Base-by-base conservation (phyloP, 2,329 filamentous ascomycete species). In the Aspergillus sp. region DNA sequence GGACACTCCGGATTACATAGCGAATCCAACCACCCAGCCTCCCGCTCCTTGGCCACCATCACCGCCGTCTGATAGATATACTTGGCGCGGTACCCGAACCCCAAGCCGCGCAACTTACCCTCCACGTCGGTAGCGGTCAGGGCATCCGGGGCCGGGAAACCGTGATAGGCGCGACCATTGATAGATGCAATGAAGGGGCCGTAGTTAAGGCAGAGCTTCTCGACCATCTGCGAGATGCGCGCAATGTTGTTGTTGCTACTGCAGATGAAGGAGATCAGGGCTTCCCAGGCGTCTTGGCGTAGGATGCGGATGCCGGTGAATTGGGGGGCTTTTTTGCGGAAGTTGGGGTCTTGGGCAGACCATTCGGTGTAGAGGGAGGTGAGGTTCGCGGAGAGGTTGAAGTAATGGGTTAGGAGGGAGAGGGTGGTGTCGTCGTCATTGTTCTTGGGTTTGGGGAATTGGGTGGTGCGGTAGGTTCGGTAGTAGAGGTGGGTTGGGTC, bases 171-270 rank as follows among this genome's bases (percentile, higher is more conserved):
- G 56, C 89, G 85, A 36, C 86, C 85, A 28, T 87, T 88, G 56
- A 97, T 75, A 45, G 87, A 82, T 1, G 86, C 91, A 57, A 98
- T 85, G 4, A 91, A 80, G 0, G 88, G 85, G 0, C 95, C 95
- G 70, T 97, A 99, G 70, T 96, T 85, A 28, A 85, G 76, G 74
- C 96, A 99, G 12, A 99, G 81, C 69, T 97, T 98, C 68, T 96
- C 88, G 21, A 94, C 92, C 95, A 99, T 99, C 77, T 96, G 91
- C 5, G 91, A 94, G 74, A 99, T 99, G 41, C 95, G 87, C 2
- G 89, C 85, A 62, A 99, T 99, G 74, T 99, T 97, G 79, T 99
- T 99, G 78, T 99, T 99, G 78, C 92, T 97, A 77, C 93, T 97
- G 82, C 95, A 99, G 65, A 99, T 99, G 77, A 99, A 99, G 59